Percentiles rank a stretch among this genome's conserved stretches.
Conservation (phyloP, 306 rosid genomes). For the Trifolium fragiferum region DNA sequence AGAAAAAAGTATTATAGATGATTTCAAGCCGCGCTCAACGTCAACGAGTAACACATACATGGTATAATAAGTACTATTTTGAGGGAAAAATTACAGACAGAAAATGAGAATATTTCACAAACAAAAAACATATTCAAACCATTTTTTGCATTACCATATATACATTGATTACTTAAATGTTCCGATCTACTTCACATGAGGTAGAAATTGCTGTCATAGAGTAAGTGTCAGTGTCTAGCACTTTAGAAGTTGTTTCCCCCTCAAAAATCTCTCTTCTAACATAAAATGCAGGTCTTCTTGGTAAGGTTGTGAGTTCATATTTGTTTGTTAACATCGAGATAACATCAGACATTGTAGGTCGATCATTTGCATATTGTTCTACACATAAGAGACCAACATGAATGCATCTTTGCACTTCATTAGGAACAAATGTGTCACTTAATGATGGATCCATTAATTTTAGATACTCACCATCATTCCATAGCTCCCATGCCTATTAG, state of each 20-base stretch:
- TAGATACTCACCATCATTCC: slow-evolving; percentile 3
- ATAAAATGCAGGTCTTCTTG: slow-evolving; percentile 40
- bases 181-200: neutral
- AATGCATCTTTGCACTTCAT: slow-evolving; percentile 38
- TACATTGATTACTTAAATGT: neutral
- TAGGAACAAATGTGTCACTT: neutral
- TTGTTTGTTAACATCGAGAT: slow-evolving; percentile 35
- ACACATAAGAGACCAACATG: slow-evolving; percentile 36
- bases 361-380: slow-evolving; percentile 22
- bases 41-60: too few relatives aligned
- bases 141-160: too few relatives aligned
- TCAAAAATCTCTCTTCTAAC: neutral
- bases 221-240: neutral
- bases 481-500: slow-evolving; percentile 37
- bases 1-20: too few relatives aligned
- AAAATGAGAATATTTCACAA: neutral
- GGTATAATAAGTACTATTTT: too few relatives aligned
- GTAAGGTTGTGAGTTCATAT: neutral
- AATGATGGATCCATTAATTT: slow-evolving; percentile 25
- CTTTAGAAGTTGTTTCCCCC: neutral
- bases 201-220: neutral
- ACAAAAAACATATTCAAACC: neutral
- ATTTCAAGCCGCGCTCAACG: too few relatives aligned
- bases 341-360: slow-evolving; percentile 33
- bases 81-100: too few relatives aligned